A percentile compares a stretch with the other conserved stretches of the same genome.
phyloP scores from a whole-genome alignment of 306 rosid genomes.

The Cucumis cinereus region DNA sequence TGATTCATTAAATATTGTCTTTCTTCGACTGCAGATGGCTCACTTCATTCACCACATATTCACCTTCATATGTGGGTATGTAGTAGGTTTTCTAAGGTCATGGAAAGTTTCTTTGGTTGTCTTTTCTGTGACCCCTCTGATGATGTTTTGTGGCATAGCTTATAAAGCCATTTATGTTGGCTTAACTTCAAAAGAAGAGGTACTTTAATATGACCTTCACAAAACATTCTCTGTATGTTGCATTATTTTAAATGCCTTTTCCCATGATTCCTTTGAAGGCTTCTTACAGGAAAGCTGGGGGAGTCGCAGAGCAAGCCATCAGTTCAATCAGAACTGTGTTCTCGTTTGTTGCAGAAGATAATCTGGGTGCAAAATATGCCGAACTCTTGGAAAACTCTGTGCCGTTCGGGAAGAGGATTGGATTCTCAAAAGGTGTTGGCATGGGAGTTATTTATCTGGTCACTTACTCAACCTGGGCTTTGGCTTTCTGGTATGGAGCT shows the following conservation, averaged over 20 bases:
- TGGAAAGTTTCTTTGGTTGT: constrained; percentile 72
- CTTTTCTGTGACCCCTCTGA: constrained; percentile 68
- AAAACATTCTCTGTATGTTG: neutral
- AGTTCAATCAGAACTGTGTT: constrained; percentile 77
- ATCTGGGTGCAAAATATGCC: constrained; percentile 41
- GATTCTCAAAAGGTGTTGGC: constrained; percentile 85
- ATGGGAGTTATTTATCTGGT: constrained; percentile 74
- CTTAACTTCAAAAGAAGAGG: constrained; percentile 73
- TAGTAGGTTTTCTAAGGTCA: constrained; percentile 65
- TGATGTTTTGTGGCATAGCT: constrained; percentile 68
- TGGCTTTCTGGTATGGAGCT: constrained; percentile 85
- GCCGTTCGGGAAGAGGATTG: constrained; percentile 59
- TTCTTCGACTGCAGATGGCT: constrained; percentile 60
- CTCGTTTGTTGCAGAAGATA: constrained; percentile 74
- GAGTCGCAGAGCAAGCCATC: constrained; percentile 64
- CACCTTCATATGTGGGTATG: constrained; percentile 75
- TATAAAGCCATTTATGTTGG: constrained; percentile 85
- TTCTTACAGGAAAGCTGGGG: constrained; percentile 68
- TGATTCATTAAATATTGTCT: neutral
- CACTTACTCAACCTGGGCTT: constrained; percentile 81
- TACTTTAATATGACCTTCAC: constrained; percentile 7
- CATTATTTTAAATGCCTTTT: constrained; percentile 4
- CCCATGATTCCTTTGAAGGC: constrained; percentile 25
- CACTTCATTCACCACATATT: constrained; percentile 62
- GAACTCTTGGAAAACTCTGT: constrained; percentile 38